Conservation (phyloP, 2,329 filamentous ascomycete genomes). For the Calonectria montana region DNA sequence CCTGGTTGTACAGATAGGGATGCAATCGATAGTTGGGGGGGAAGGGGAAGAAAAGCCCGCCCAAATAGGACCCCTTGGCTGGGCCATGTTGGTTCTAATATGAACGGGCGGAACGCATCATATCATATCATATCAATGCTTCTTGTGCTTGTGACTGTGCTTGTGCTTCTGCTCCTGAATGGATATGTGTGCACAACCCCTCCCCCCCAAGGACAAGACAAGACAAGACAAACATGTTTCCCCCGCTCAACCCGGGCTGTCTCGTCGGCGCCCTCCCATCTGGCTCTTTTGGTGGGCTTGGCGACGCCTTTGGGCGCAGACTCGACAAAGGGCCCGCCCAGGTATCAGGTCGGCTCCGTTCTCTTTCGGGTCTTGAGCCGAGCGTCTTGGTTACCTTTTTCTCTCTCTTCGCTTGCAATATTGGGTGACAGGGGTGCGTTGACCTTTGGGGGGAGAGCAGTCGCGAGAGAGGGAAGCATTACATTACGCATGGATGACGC, state of each 20-base stretch:
- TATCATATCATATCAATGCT: neutral
- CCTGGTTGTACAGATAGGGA: neutral
- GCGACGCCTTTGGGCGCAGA: neutral
- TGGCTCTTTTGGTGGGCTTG: neutral
- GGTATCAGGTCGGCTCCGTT: neutral
- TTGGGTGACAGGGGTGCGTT: neutral
- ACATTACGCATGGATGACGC: slow-evolving; percentile 1
- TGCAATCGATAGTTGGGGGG: neutral
- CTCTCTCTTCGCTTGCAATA: neutral
- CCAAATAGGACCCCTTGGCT: neutral
- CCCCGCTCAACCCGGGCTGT: neutral
- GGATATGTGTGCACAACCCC: neutral
- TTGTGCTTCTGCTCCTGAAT: neutral
- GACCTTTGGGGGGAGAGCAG: neutral
- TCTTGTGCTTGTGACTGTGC: neutral
- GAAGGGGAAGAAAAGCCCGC: neutral
- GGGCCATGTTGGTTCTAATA: neutral
- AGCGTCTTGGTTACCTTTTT: neutral
- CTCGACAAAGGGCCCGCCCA: neutral
- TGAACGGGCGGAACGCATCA: neutral
- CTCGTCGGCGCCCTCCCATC: neutral
- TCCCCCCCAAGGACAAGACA: neutral
- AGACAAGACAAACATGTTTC: neutral
- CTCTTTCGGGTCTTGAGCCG: neutral
- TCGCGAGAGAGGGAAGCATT: neutral